Evolutionary conservation across 1,284 basidiomycete species (phyloP), one percentile per base, ranked within the genome.

Genomic region (Moesziomyces antarcticus): DNA sequence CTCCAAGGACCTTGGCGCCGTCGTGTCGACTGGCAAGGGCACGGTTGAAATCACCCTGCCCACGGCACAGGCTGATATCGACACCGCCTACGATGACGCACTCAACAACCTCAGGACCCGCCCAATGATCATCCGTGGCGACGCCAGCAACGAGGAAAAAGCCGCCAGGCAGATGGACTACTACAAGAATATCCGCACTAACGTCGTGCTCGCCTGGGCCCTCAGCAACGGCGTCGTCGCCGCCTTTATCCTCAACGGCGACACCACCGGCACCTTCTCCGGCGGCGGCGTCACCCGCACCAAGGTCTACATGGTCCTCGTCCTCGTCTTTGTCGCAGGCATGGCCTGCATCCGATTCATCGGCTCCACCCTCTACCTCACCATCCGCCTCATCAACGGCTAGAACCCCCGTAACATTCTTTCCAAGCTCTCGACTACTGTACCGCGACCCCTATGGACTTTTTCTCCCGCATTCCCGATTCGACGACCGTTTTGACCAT

Each of bases 61-160:
- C 3, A 90, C 92, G 0, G 92, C 92, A 54, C 91, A 92, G 56
- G 91, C 91, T 3, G 94, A 96, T 82, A 90, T 93, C 61, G 93
- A 97, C 81, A 89, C 88, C 44, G 90, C 93, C 22, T 99, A 98
- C 82, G 91, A 94, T 82, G 92, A 95, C 75, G 91, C 94, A 0
- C 87, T 97, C 42, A 88, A 89, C 62, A 93, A 94, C 80, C 87
- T 98, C 44, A 89, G 90, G 53, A 89, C 90, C 37, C 86, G 90
- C 25, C 91, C 70, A 0, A 84, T 85, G 77, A 75, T 85, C 52
- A 74, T 85, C 46, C 75, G 82, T 20, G 82, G 83, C 40, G 75
- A 82, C 13, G 76, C 79, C 11, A 72, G 60, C 43, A 54, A 67
- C 45, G 81, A 82, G 25, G 81, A 84, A 57, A 83, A 84, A 54